These are phyloP conservation scores for Letharia lupina DNA, from an alignment of 495 filamentous ascomycete genomes.

Conservation along the genomic window DNA sequence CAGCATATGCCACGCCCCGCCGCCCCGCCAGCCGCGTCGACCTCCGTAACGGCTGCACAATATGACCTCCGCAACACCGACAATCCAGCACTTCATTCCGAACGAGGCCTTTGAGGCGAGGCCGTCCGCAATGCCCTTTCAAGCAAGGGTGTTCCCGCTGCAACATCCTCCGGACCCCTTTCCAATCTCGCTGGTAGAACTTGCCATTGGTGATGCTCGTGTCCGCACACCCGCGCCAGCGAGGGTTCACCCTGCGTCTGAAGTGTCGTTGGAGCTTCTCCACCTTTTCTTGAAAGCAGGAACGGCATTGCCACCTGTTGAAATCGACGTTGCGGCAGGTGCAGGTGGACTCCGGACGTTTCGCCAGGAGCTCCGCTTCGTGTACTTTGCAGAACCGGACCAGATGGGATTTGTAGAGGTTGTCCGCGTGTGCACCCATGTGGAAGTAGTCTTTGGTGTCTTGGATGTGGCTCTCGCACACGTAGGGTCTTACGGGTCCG, in stretches of 20 bases:
- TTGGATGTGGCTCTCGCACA: background rate
- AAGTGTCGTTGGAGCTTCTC: background rate
- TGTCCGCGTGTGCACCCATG: background rate
- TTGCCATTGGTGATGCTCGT: background rate
- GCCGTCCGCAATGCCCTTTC: background rate
- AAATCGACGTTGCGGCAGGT: background rate
- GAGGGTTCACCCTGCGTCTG: background rate
- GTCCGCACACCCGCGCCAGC: background rate
- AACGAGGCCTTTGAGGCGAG: background rate
- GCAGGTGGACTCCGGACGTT: background rate
- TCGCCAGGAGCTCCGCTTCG: background rate
- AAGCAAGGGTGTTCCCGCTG: background rate
- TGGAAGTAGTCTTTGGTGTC: background rate
- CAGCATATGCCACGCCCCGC: too few relatives aligned
- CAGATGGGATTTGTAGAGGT: background rate
- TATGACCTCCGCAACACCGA: background rate
- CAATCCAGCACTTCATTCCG: background rate
- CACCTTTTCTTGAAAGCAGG: background rate
- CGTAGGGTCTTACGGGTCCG: background rate
- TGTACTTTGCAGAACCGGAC: background rate
- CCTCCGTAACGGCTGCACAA: background rate
- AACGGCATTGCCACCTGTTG: background rate
- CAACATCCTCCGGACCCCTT: background rate
- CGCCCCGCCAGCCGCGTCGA: background rate
- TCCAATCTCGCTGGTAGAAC: background rate